phyloP scores from a whole-genome alignment of 257 asterid species.

The Ophiorrhiza pumila region DNA sequence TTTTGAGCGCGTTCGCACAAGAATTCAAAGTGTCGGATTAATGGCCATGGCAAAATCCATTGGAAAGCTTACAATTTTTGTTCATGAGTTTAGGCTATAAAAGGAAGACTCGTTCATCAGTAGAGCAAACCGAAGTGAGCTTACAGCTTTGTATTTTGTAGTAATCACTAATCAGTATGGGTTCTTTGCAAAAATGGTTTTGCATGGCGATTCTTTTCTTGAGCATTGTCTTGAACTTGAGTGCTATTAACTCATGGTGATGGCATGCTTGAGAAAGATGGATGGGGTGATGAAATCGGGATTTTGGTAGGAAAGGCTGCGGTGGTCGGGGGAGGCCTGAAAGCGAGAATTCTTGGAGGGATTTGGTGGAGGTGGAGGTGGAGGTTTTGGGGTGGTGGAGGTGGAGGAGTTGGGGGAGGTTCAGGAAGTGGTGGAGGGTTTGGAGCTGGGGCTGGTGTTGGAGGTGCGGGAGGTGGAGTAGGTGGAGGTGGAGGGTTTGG shows the following conservation, averaged over 20 bases:
- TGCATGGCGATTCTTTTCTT: constrained; percentile 23
- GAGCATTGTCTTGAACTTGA: constrained; percentile 26
- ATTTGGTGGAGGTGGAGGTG: constrained; percentile 3
- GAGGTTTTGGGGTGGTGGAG: background rate
- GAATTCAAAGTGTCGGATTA: constrained; percentile 16
- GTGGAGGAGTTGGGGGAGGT: background rate
- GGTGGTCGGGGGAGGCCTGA: constrained; percentile 7
- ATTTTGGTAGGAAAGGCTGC: constrained; percentile 26
- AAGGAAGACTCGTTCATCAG: background rate
- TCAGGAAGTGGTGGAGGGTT: background rate
- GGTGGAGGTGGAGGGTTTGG: background rate
- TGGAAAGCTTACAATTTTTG: constrained; percentile 2
- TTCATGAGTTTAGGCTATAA: constrained; percentile 19
- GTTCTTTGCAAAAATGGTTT: constrained; percentile 23
- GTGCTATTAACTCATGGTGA: constrained; percentile 22
- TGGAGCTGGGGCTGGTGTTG: no score
- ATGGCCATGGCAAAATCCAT: constrained; percentile 6
- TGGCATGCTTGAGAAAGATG: constrained; percentile 19
- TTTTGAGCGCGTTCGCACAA: constrained; percentile 26
- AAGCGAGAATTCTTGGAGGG: background rate
- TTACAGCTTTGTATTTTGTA: background rate
- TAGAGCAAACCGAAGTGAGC: background rate
- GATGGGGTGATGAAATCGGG: constrained; percentile 23
- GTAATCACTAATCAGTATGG: constrained; percentile 11
- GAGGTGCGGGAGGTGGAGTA: no score